A percentile compares a stretch with the other conserved stretches of the same genome.
Conservation (phyloP, 1,284 basidiomycete species). For the Trichosporon sp. region DNA sequence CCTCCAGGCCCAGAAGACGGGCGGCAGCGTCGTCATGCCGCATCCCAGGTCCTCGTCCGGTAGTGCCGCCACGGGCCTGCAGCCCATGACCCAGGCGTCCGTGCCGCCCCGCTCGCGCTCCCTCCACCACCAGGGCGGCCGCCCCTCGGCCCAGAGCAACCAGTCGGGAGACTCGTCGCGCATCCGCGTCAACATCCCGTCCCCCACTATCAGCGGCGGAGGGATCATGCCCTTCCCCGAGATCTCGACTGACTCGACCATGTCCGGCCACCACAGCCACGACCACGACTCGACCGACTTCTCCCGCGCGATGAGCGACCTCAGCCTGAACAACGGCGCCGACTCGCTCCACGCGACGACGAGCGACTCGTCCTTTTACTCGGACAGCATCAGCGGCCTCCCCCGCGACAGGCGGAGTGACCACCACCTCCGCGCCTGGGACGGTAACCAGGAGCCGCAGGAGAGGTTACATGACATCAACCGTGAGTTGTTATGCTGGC, state of each 20-base stretch:
- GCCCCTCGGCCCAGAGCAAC: neutral
- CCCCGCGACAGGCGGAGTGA: neutral
- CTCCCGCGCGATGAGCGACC: slow-evolving; percentile 6
- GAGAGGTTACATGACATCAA: slow-evolving; percentile 6
- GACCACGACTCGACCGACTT: neutral
- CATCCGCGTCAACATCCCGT: slow-evolving; percentile 17
- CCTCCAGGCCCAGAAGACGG: neutral
- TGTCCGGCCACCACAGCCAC: neutral
- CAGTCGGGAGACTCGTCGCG: neutral
- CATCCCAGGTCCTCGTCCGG: slow-evolving; percentile 14
- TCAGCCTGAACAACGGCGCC: neutral
- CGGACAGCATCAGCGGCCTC: neutral
- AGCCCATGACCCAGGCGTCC: neutral
- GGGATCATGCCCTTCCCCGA: slow-evolving; percentile 13
- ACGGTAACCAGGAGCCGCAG: neutral
- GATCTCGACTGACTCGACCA: neutral
- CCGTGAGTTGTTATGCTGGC: neutral
- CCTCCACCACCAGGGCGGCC: slow-evolving; percentile 9
- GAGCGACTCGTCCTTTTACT: neutral
- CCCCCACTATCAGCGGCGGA: slow-evolving; percentile 7
- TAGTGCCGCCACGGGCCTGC: slow-evolving; percentile 7
- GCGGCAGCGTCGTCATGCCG: neutral
- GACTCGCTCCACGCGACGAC: neutral
- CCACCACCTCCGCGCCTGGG: slow-evolving; percentile 27
- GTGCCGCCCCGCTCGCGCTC: slow-evolving; percentile 18